Base-by-base conservation (phyloP, 257 asterid genomes). In the Solanum tarijense region DNA sequence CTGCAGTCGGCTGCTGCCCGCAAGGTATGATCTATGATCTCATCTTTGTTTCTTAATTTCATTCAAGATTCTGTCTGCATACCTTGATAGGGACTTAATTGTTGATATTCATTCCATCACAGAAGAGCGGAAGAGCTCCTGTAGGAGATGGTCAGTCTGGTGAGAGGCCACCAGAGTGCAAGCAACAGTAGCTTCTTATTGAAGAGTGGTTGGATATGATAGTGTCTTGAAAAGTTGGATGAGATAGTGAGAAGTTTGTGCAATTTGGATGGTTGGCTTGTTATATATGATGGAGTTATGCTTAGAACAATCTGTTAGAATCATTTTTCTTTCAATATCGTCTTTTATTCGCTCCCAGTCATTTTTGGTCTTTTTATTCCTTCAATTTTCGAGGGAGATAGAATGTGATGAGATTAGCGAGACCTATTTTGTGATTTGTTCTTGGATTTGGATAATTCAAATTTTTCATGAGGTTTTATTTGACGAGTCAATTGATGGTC, bases 91-190 rank as follows among this genome's bases (percentile, higher is more conserved):
- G 14, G 36, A 72, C 25, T 89, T 88, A 41, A 87, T 41, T 31
- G n/a, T 32, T 66, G 58, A n/a, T 18, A 20, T 88, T 72, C 29
- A 74, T n/a, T 32, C 10, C 58, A 82, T 12, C 87, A 82, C 84
- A 94, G 99, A 96, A 91, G 92, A 85, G 92, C 73, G 98, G 90
- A 88, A 91, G 92, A 66, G 94, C 92, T 58, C 91, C 91, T 27
- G 92, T 87, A 35, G 94, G 69, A 7, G 98, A 91, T 9, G 97
- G 93, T 72, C 96, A 87, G 72, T 93, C 90, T 87, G 98, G 98
- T 10, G 98, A 96, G 94, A 91, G 94, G 91, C 96, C 99, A 88
- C 96, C 98, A 0, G 98, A 96, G 89, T 95, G 99, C 94, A 93
- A 95, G 90, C 99, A 95, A 88, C 98, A 95, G 93, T 96, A 93